A percentile compares a stretch with the other conserved stretches of the same genome.
phyloP scores from a whole-genome alignment of 768 basidiomycete species.

The Leccinum boreale region DNA sequence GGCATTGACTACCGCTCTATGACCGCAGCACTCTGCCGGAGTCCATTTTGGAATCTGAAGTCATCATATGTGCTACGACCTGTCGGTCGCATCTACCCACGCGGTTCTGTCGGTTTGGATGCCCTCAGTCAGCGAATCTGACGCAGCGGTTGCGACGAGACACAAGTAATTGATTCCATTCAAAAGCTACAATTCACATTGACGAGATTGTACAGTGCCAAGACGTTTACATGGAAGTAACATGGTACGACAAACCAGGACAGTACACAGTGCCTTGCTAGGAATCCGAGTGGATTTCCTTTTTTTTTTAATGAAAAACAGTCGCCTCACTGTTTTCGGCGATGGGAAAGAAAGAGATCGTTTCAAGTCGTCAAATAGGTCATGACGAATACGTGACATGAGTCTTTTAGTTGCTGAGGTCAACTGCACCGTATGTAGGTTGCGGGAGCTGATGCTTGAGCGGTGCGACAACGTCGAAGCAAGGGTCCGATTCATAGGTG shows the following conservation, averaged over 20 bases:
- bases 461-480: background rate
- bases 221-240: too few species aligned
- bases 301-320: background rate
- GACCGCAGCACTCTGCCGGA: background rate
- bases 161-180: background rate
- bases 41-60: background rate
- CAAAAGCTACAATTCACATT: background rate
- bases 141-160: background rate
- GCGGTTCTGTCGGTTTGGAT: background rate
- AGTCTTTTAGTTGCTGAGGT: background rate
- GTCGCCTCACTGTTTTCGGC: background rate
- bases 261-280: background rate
- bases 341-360: background rate
- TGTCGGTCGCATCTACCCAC: background rate
- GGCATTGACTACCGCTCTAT: background rate
- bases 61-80: background rate
- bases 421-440: conserved; percentile 13
- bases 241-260: background rate
- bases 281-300: background rate
- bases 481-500: background rate
- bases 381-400: background rate
- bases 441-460: conserved; percentile 7
- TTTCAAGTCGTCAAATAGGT: background rate
- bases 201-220: background rate
- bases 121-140: background rate